Conservation (phyloP, 139 green algal genomes). For the Pseudopediastrum boryanum region DNA sequence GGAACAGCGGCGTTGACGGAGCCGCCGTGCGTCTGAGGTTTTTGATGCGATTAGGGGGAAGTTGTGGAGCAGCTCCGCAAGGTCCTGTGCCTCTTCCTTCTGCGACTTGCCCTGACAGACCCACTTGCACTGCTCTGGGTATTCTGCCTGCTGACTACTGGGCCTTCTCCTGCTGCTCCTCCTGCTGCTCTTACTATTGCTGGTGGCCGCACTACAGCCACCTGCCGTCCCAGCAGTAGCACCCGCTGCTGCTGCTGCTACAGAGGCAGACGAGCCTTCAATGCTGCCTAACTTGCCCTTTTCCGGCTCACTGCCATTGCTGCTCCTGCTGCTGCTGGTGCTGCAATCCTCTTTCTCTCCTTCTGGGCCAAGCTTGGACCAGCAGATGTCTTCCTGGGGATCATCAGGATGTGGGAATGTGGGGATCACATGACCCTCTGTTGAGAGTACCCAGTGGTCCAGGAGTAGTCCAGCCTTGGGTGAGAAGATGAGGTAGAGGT, state of each 20-base stretch:
- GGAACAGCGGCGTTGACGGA: no score
- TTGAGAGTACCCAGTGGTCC: conserved; percentile 75
- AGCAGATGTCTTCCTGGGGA: not conserved
- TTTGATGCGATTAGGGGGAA: no score
- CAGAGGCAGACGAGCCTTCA: not conserved
- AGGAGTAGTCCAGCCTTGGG: conserved; percentile 44
- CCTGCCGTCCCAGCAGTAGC: not conserved
- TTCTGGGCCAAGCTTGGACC: not conserved
- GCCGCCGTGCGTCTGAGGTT: no score
- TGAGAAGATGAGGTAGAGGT: conserved; percentile 81
- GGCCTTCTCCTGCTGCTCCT: no score
- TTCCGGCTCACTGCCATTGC: not conserved
- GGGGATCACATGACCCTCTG: conserved; percentile 77
- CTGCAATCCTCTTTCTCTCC: not conserved
- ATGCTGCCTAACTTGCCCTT: no score
- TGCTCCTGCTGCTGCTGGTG: conserved; percentile 25
- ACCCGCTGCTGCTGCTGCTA: conserved; percentile 1
- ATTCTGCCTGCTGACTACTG: no score
- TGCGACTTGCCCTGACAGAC: no score
- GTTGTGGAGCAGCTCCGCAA: no score
- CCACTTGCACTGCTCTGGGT: no score
- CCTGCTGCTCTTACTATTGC: not conserved
- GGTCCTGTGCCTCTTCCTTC: no score
- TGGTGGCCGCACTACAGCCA: not conserved
- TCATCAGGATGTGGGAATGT: conserved; percentile 14